Conservation (phyloP, 257 asterid genomes). For the Avicennia marina region DNA sequence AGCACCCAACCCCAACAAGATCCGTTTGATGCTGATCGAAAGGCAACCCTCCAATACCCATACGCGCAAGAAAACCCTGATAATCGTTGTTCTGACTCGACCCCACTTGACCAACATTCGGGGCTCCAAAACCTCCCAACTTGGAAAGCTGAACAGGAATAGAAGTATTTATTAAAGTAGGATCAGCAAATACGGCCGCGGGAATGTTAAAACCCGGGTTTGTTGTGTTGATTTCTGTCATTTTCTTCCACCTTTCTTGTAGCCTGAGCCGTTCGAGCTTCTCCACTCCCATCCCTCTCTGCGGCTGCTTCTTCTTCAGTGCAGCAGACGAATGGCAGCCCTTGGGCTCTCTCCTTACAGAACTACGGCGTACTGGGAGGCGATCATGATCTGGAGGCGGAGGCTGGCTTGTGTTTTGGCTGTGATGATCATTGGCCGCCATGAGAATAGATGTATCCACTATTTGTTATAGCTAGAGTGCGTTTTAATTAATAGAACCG, state of each 20-base stretch:
- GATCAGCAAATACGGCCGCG: conserved; percentile 3
- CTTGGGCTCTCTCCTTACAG: conserved; percentile 28
- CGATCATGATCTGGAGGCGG: conserved; percentile 12
- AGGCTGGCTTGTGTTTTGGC: not conserved
- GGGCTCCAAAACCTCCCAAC: conserved; percentile 11
- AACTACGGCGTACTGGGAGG: conserved; percentile 26
- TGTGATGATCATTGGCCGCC: conserved; percentile 26
- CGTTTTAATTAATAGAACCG: conserved; percentile 17
- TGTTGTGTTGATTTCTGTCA: conserved; percentile 12
- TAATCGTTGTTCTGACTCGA: not conserved
- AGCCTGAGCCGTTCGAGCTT: conserved; percentile 46
- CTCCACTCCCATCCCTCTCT: conserved; percentile 75
- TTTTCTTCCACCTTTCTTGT: conserved; percentile 22
- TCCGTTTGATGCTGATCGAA: conserved; percentile 18
- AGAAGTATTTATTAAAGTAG: not conserved
- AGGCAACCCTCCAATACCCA: not conserved
- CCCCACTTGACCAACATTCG: conserved; percentile 12
- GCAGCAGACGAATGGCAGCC: not conserved
- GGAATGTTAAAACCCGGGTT: not conserved
- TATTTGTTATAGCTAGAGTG: not conserved
- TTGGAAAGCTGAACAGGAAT: too few species aligned
- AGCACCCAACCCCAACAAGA: conserved; percentile 12
- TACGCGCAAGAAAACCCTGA: conserved; percentile 22
- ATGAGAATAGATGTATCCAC: conserved; percentile 27
- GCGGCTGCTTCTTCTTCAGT: conserved; percentile 36